Evolutionary conservation across 1,284 basidiomycete species (phyloP).

Genomic region (Cryptococcus wingfieldii): DNA sequence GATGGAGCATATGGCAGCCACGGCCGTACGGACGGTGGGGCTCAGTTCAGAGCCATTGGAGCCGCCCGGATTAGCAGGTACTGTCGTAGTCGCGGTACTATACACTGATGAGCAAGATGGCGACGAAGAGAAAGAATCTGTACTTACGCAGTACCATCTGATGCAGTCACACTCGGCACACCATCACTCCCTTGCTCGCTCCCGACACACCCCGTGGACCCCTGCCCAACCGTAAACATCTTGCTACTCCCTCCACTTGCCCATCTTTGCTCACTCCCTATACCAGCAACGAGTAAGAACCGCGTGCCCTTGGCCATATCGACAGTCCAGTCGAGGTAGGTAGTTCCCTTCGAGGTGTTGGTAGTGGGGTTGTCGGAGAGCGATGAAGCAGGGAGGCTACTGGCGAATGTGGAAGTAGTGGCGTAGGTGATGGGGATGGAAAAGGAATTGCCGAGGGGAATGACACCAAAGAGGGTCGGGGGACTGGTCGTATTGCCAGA

Average conservation of each 20-base stretch:
- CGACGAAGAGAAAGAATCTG: neutral
- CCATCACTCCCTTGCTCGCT: constrained; percentile 10
- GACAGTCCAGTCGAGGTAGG: constrained; percentile 42
- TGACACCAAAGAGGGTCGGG: constrained; percentile 46
- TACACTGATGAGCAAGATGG: neutral
- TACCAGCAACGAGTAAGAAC: constrained; percentile 45
- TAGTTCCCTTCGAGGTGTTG: constrained; percentile 34
- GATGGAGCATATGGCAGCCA: constrained; percentile 57
- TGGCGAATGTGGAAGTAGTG: constrained; percentile 20
- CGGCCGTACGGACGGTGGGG: constrained; percentile 54
- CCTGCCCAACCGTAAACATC: constrained; percentile 47
- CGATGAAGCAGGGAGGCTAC: constrained; percentile 26
- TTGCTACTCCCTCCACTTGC: constrained; percentile 40
- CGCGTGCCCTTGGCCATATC: constrained; percentile 44
- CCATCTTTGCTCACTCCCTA: constrained; percentile 42
- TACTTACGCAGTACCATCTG: neutral
- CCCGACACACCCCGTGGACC: constrained; percentile 25
- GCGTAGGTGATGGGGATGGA: constrained; percentile 41
- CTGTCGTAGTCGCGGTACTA: neutral
- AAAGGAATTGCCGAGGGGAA: constrained; percentile 46
- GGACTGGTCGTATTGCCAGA: constrained; percentile 42
- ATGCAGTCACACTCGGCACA: constrained; percentile 34
- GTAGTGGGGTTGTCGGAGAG: constrained; percentile 39
- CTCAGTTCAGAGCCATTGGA: neutral
- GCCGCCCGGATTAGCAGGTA: neutral